Base-by-base conservation (phyloP, 495 filamentous ascomycete genomes). In the Penicillium verhagenii region DNA sequence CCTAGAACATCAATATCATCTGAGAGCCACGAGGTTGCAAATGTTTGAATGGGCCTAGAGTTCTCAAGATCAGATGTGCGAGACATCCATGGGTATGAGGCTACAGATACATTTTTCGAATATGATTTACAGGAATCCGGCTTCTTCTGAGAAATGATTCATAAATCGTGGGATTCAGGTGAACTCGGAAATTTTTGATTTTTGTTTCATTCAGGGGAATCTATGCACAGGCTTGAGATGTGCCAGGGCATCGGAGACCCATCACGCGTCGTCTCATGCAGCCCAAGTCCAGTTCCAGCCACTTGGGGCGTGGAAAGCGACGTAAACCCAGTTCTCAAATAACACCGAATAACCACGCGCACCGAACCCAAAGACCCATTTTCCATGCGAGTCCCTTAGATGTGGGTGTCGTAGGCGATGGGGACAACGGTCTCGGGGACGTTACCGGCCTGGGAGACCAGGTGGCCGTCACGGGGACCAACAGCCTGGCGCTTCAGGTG, bases 391-490 rank as follows among this genome's bases (percentile, higher is more conserved):
- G 66, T 65, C 71, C 60, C 76, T 88, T 93, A 98, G 72, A 97
- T 97, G 61, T 91, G 93, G 65, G 94, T 98, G 84, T 97, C 94
- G 84, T 97, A 98, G 69, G 92, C 78, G 62, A 97, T 83, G 42
- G 94, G 91, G 40, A 86, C 83, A 60, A 98, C 84, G 58, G 88
- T 97, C 86, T 97, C 91, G 57, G 95, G 91, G 67, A 81, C 75
- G 77, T 89, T 89, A 66, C 85, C 86, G 74, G 84, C 85, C 57
- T 83, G 76, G 58, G 79, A 85, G 62, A 98, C 85, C 47, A 85
- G 88, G 73, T 87, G 81, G 49, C 85, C 86, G 59, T 87, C 87
- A 60, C 94, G 82, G 68, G 94, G 94, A 72, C 79, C 81, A 58
- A 77, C 79, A 47, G 94, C 85, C 76, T 90, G 89, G 70, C 94